These are phyloP conservation scores for Sporothrix sp. DNA, from an alignment of 2,329 filamentous ascomycete genomes.

Conservation along the genomic window DNA sequence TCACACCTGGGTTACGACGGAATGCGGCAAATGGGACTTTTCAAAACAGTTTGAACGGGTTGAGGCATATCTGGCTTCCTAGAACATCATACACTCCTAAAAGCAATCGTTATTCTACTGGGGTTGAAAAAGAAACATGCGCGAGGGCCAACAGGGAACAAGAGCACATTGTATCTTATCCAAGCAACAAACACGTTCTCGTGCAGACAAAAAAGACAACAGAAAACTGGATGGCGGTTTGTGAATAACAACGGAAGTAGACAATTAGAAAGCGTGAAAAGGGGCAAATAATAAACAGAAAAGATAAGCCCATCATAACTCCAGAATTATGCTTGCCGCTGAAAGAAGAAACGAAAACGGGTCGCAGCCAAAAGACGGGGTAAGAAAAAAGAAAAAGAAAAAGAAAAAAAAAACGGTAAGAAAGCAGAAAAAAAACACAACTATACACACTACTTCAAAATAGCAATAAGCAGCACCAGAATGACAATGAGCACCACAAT, in stretches of 20 bases:
- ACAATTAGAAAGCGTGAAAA: background rate
- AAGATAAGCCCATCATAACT: background rate
- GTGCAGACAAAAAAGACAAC: background rate
- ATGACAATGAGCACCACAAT: conserved; percentile 77
- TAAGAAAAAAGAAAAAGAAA: background rate
- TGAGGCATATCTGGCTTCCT: too few species aligned
- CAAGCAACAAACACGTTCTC: background rate
- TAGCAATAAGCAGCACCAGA: conserved; percentile 69
- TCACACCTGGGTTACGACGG: background rate
- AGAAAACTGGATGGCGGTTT: too few species aligned
- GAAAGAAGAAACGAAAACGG: background rate
- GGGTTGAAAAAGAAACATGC: too few species aligned
- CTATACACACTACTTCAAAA: conserved; percentile 51
- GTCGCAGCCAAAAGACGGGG: background rate
- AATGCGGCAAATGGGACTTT: too few species aligned
- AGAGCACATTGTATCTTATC: background rate
- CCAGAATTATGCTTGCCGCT: conserved; percentile 5
- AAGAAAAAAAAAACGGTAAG: background rate
- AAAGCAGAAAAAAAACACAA: background rate
- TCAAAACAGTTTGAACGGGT: too few species aligned
- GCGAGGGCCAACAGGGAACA: too few species aligned
- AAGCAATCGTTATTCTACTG: too few species aligned
- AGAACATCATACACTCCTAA: too few species aligned
- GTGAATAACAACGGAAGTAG: too few species aligned
- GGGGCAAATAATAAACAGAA: background rate